phyloP scores from a whole-genome alignment of 202 grass and related monocot genomes.

The Brachypodium distachyon region DNA sequence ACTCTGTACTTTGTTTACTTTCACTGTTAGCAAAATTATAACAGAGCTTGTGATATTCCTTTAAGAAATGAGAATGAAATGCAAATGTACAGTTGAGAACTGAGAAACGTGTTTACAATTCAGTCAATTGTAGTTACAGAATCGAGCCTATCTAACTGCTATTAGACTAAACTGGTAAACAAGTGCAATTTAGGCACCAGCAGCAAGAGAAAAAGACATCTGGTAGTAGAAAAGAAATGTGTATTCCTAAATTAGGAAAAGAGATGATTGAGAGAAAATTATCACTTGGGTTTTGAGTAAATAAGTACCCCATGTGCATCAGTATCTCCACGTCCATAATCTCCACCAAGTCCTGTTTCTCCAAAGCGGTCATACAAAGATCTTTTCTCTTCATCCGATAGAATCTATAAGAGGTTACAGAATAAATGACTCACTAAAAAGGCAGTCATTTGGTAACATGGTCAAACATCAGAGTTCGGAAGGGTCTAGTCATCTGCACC shows the following conservation, averaged over 20 bases:
- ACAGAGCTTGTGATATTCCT: not conserved
- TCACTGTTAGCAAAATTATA: not conserved
- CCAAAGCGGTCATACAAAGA: slow-evolving; percentile 73
- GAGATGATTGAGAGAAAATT: not conserved
- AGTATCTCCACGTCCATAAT: slow-evolving; percentile 35
- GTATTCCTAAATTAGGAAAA: not conserved
- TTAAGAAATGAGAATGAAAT: not conserved
- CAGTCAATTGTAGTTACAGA: not conserved
- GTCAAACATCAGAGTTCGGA: not conserved
- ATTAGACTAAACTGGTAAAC: not conserved
- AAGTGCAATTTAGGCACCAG: not conserved
- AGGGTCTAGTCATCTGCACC: not conserved
- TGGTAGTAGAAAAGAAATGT: not conserved
- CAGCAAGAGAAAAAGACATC: not conserved
- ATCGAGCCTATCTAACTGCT: not conserved
- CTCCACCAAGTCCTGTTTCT: slow-evolving; percentile 44
- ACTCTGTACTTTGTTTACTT: not conserved
- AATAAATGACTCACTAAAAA: not conserved
- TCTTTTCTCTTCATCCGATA: slow-evolving; percentile 87
- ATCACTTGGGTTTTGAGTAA: not conserved
- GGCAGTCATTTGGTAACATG: not conserved
- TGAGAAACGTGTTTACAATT: slow-evolving; percentile 12
- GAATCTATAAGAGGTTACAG: slow-evolving; percentile 40
- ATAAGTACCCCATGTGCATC: slow-evolving; percentile 45
- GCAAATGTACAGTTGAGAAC: not conserved